A percentile compares a stretch with the other conserved stretches of the same genome.
Conservation (phyloP, 2,329 filamentous ascomycete species). For the Pyrenochaeta sp. region DNA sequence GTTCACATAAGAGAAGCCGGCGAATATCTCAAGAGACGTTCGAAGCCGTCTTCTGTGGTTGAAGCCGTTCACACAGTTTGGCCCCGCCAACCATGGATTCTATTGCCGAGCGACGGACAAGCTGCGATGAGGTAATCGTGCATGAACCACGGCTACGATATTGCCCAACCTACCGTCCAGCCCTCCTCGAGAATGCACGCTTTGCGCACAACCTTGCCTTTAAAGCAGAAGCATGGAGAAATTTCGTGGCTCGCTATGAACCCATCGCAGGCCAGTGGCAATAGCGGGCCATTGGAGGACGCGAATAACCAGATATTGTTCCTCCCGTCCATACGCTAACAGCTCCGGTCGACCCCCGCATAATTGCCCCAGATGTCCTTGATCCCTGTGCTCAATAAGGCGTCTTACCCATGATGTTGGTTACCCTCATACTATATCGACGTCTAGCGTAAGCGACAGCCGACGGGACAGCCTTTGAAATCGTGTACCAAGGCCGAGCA, state of each 20-base stretch:
- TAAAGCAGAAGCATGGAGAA: neutral
- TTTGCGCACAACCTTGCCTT: neutral
- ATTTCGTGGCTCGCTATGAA: neutral
- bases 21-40: neutral
- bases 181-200: neutral
- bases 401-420: slow-evolving; percentile 1
- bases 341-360: neutral
- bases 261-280: neutral
- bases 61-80: no score
- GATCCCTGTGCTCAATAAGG: neutral
- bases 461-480: slow-evolving; percentile 1
- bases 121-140: neutral
- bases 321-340: neutral
- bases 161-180: neutral
- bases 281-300: neutral
- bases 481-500: slow-evolving; percentile 2
- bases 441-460: slow-evolving; percentile 16
- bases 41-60: no score
- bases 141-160: neutral
- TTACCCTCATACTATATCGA: neutral
- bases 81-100: no score
- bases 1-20: no score
- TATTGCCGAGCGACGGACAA: no score
- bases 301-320: neutral
- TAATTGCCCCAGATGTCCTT: neutral